Percentiles rank a stretch among this genome's conserved stretches.
Evolutionary conservation across 2,329 filamentous ascomycete genomes (phyloP).

Genomic region (Xylariaceae sp.): DNA sequence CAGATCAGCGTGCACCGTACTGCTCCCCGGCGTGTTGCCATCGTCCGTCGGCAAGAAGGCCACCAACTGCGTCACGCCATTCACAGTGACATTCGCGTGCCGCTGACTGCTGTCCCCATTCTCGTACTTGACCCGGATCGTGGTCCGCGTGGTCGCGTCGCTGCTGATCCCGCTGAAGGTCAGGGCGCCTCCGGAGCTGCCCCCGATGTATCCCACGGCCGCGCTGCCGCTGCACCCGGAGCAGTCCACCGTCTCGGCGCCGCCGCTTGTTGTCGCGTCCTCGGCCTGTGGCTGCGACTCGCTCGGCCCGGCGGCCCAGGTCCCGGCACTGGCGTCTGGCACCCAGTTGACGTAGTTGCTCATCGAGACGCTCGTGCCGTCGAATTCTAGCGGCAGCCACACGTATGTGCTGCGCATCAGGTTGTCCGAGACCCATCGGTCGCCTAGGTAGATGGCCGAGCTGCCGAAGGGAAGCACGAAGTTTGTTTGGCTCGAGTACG

Average conservation of each 20-base stretch:
- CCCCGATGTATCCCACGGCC: slow-evolving; percentile 51
- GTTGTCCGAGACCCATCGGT: slow-evolving; percentile 60
- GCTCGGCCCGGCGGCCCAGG: slow-evolving; percentile 32
- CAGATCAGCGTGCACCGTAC: slow-evolving; percentile 43
- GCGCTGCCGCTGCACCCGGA: slow-evolving; percentile 41
- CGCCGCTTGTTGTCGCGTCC: slow-evolving; percentile 43
- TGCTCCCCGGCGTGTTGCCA: slow-evolving; percentile 40
- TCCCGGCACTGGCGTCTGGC: no score
- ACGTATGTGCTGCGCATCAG: slow-evolving; percentile 59
- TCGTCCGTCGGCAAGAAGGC: slow-evolving; percentile 50
- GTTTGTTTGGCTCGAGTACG: slow-evolving; percentile 57
- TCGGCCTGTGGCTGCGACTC: slow-evolving; percentile 37
- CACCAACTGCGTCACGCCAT: slow-evolving; percentile 37
- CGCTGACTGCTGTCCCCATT: slow-evolving; percentile 52
- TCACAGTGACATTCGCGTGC: slow-evolving; percentile 51
- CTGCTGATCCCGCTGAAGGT: slow-evolving; percentile 36
- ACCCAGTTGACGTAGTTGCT: slow-evolving; percentile 53
- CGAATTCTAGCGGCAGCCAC: slow-evolving; percentile 57
- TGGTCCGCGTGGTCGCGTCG: slow-evolving; percentile 39
- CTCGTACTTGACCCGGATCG: slow-evolving; percentile 49
- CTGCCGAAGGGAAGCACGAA: slow-evolving; percentile 49
- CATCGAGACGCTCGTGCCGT: slow-evolving; percentile 46
- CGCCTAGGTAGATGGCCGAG: slow-evolving; percentile 61
- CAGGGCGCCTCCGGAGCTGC: no score
- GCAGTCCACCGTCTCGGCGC: slow-evolving; percentile 42